phyloP scores from a whole-genome alignment of 164 flowering plant species.

The Tetracentron sinense region DNA sequence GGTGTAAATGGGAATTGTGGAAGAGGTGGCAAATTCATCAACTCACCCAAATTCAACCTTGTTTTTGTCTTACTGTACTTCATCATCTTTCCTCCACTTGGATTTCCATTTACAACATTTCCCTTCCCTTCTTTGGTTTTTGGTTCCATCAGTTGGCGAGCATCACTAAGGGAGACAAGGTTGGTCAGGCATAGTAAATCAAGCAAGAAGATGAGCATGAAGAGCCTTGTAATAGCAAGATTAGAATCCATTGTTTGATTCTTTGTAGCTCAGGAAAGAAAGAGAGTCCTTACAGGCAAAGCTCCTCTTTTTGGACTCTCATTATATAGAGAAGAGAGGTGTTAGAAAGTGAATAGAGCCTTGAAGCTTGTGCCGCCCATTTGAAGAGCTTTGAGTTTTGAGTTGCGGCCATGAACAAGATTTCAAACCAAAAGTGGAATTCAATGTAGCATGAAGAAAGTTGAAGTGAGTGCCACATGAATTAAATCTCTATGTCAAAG shows the following conservation, averaged over 20 bases:
- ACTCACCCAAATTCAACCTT: not conserved
- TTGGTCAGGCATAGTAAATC: not conserved
- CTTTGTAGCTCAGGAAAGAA: not conserved
- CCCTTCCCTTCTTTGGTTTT: not conserved
- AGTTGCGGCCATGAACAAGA: not conserved
- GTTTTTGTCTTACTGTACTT: not conserved
- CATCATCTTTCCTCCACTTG: not conserved
- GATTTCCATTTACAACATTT: not conserved
- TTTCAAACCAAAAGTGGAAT: too few species aligned
- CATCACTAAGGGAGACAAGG: not conserved
- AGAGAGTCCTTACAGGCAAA: not conserved
- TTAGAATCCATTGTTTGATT: too few species aligned
- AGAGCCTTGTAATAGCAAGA: not conserved
- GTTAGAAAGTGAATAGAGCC: not conserved
- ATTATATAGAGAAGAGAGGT: not conserved
- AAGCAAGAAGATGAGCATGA: not conserved
- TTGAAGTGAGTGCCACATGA: not conserved
- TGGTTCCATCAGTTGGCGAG: not conserved
- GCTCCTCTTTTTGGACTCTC: not conserved
- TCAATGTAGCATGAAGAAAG: too few species aligned
- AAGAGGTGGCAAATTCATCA: not conserved
- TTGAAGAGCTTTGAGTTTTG: not conserved
- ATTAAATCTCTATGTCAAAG: too few species aligned
- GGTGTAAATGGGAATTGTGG: not conserved
- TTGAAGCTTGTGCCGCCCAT: not conserved